Base-by-base conservation (phyloP, 441 rosid genomes). In the Euphorbia celastroides region DNA sequence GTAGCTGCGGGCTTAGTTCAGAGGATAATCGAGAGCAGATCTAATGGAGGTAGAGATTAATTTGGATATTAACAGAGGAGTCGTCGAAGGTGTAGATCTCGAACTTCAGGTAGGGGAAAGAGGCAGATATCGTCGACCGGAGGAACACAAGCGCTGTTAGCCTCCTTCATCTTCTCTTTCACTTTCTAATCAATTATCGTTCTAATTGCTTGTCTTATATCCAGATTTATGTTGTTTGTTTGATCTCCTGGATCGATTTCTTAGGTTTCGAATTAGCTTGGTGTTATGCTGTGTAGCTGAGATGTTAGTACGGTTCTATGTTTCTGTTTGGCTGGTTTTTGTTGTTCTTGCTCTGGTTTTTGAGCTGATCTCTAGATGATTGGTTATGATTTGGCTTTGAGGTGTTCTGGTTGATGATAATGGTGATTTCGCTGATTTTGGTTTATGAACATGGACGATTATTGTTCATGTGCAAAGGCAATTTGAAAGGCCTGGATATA, bases 121-220 rank as follows among this genome's bases (percentile, higher is more conserved):
- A n/a, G n/a, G n/a, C n/a, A n/a, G n/a, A n/a, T n/a, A n/a, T n/a
- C n/a, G n/a, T n/a, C n/a, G n/a, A n/a, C n/a, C n/a, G n/a, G n/a
- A n/a, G n/a, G n/a, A n/a, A n/a, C 62, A 57, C 77, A 31, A 77
- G 68, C 69, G 88, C 81, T 78, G 95, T 84, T 65, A 67, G 51
- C 9, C 11, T n/a, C 51, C 16, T 5, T 13, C 51, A 30, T 65
- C n/a, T n/a, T n/a, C 31, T 58, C 19, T 5, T 8, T 57, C 38
- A 12, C 9, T 31, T 57, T 10, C 32, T 17, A 30, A 58, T 58
- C 57, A 54, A 23, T 23, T 30, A 23, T 54, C 5, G 28, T 22
- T 54, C 13, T 10, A 16, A 23, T 22, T 54, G 28, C 57, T 54
- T 54, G 28, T 54, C 30, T 27, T 26, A 57, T 57, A 14, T 28